A percentile compares a stretch with the other conserved stretches of the same genome.
Conservation (phyloP, 257 asterid species). For the Solanum pinnatisectum region DNA sequence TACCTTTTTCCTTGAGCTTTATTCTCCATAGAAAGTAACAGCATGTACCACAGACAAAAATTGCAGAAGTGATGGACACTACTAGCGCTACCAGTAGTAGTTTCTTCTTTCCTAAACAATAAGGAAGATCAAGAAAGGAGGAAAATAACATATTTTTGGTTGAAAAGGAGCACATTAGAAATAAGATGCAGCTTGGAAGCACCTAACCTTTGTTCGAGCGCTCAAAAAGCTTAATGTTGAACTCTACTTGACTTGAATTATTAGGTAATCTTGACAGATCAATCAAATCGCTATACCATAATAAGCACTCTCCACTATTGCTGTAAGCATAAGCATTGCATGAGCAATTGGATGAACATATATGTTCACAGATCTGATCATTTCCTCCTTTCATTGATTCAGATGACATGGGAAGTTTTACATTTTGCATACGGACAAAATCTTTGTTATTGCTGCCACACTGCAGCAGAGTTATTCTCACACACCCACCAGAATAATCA, state of each 20-base stretch:
- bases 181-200: background rate
- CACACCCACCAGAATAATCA: constrained; percentile 15
- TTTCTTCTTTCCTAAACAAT: constrained; percentile 4
- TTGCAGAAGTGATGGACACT: background rate
- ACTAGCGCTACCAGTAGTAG: background rate
- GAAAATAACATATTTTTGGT: background rate
- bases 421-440: background rate
- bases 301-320: constrained; percentile 5
- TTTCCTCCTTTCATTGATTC: background rate
- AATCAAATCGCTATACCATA: background rate
- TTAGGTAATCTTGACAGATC: background rate
- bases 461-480: background rate
- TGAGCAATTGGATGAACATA: constrained; percentile 15
- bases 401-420: constrained; percentile 8
- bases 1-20: constrained; percentile 16
- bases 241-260: background rate
- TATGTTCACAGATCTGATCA: background rate
- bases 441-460: background rate
- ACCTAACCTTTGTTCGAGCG: background rate
- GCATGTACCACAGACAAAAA: background rate
- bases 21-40: constrained; percentile 1
- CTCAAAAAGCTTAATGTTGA: background rate
- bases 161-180: background rate
- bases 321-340: constrained; percentile 16
- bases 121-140: background rate